A percentile compares a stretch with the other conserved stretches of the same genome.
Conservation (phyloP, 2,329 filamentous ascomycete species). For the Coniochaeta sp. region DNA sequence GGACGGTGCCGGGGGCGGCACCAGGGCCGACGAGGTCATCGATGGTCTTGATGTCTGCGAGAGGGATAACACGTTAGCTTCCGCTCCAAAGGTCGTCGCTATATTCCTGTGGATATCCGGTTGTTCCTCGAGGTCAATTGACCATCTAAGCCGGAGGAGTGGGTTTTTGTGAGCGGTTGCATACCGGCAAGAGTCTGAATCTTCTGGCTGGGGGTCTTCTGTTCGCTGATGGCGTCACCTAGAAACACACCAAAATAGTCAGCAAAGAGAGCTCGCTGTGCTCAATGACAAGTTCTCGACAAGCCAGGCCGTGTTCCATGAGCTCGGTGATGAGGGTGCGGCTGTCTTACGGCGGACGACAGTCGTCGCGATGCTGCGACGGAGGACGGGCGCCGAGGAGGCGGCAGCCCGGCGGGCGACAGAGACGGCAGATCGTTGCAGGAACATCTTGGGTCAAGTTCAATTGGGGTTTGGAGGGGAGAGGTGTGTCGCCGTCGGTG, state of each 20-base stretch:
- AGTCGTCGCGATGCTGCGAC: conserved; percentile 54
- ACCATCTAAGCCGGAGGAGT: not conserved
- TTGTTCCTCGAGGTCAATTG: not conserved
- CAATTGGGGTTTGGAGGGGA: not conserved
- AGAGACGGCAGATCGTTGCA: conserved; percentile 55
- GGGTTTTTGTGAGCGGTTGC: conserved; percentile 12
- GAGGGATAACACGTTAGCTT: conserved; percentile 11
- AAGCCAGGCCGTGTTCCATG: not conserved
- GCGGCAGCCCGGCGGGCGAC: conserved; percentile 54
- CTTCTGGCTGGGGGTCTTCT: conserved; percentile 20
- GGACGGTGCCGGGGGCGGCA: conserved; percentile 73
- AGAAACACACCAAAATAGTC: conserved; percentile 5
- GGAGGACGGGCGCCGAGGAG: conserved; percentile 43
- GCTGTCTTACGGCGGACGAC: conserved; percentile 50
- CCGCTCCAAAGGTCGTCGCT: not conserved
- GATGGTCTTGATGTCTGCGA: conserved; percentile 70
- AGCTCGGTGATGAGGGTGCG: not conserved
- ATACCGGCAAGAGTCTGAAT: conserved; percentile 38
- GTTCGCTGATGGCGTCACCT: conserved; percentile 24
- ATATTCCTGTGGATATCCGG: not conserved
- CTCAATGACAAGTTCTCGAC: not conserved
- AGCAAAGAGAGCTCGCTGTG: conserved; percentile 3
- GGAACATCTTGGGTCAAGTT: conserved; percentile 40
- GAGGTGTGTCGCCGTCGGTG: conserved; percentile 1
- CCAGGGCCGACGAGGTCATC: conserved; percentile 83